These are phyloP conservation scores for Oemleria cerasiformis DNA, from an alignment of 306 rosid genomes.

Conservation along the genomic window DNA sequence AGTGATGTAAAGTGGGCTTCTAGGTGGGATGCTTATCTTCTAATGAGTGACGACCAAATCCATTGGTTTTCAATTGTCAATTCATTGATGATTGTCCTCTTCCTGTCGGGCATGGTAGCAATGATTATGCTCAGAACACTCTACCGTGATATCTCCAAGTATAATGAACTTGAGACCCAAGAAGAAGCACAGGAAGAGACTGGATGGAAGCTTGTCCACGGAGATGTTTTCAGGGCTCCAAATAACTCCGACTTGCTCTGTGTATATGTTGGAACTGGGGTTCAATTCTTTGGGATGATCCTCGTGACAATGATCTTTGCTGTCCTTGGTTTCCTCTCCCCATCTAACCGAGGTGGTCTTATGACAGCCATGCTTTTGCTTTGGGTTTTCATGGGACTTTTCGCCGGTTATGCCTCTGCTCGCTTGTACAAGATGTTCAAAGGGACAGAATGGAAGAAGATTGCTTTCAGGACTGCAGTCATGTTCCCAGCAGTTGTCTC, in stretches of 20 bases:
- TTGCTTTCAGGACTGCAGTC: slow-evolving; percentile 77
- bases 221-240: slow-evolving; percentile 96
- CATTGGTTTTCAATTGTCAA: slow-evolving; percentile 97
- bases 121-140: slow-evolving; percentile 98
- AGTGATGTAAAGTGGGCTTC: slow-evolving; percentile 99
- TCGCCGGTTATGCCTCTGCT: slow-evolving; percentile 84
- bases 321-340: slow-evolving; percentile 92
- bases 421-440: slow-evolving; percentile 90
- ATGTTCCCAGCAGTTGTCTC: slow-evolving; percentile 77
- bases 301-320: slow-evolving; percentile 95
- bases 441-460: slow-evolving; percentile 90
- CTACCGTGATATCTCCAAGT: slow-evolving; percentile 94
- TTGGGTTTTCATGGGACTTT: slow-evolving; percentile 95
- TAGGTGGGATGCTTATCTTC: slow-evolving; percentile 96
- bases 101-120: slow-evolving; percentile 98
- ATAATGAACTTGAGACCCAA: slow-evolving; percentile 96
- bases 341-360: slow-evolving; percentile 94
- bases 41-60: slow-evolving; percentile 94
- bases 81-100: slow-evolving; percentile 96
- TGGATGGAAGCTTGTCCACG: slow-evolving; percentile 99
- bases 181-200: slow-evolving; percentile 99
- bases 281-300: slow-evolving; percentile 88
- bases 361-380: slow-evolving; percentile 99
- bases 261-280: slow-evolving; percentile 94
- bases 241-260: slow-evolving; percentile 76